Evolutionary conservation across 2,329 filamentous ascomycete genomes (phyloP).

Genomic region (Claviceps pazoutovae): DNA sequence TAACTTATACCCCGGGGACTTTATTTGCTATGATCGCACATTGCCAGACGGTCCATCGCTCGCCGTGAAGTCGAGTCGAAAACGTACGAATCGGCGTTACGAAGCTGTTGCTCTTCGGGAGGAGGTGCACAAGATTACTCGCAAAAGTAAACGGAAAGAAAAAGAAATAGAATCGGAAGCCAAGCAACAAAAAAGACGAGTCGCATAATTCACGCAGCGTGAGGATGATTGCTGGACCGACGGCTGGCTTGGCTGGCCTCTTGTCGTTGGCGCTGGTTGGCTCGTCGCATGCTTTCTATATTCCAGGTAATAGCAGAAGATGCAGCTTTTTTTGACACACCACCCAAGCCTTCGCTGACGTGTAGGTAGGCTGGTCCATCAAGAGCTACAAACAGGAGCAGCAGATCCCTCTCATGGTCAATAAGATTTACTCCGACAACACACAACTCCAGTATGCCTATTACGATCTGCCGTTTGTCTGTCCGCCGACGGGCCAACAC

Average conservation of each 20-base stretch:
- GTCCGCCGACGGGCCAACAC: conserved; percentile 56
- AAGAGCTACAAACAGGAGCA: conserved; percentile 66
- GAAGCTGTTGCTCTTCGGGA: neutral
- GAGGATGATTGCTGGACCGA: conserved; percentile 12
- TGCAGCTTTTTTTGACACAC: neutral
- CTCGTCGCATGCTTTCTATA: conserved; percentile 56
- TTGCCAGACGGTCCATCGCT: neutral
- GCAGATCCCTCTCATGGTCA: conserved; percentile 71
- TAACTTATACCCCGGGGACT: neutral
- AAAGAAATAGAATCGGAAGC: neutral
- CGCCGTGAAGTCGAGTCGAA: neutral
- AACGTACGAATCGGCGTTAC: neutral
- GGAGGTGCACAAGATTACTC: neutral
- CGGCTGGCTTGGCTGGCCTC: conserved; percentile 22
- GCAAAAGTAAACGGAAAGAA: neutral
- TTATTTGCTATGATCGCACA: neutral
- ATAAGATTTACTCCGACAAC: conserved; percentile 83
- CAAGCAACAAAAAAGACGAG: neutral
- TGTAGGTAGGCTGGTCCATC: conserved; percentile 56
- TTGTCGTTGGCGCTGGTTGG: conserved; percentile 28
- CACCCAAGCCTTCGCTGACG: conserved; percentile 3
- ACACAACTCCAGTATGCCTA: conserved; percentile 88
- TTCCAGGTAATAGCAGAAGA: conserved; percentile 50
- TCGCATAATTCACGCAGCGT: neutral
- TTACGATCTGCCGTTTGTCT: conserved; percentile 77